Conservation (phyloP, 2,329 filamentous ascomycete genomes). For the Botrytis fragariae region DNA sequence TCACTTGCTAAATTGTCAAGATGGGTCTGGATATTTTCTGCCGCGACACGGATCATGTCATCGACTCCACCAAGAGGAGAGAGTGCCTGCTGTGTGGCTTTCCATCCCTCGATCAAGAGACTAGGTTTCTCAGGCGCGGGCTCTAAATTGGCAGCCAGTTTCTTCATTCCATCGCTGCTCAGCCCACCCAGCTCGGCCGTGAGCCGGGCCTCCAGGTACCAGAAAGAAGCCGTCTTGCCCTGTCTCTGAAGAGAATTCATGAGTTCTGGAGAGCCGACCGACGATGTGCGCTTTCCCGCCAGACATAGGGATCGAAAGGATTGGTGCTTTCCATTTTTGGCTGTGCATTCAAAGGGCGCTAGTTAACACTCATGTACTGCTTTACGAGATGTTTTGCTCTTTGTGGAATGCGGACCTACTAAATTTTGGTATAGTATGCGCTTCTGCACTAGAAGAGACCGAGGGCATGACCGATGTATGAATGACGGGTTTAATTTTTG, state of each 20-base stretch:
- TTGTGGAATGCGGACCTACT: not conserved
- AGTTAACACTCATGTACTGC: not conserved
- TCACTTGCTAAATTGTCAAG: not conserved
- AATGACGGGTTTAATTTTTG: not conserved
- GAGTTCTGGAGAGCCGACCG: not conserved
- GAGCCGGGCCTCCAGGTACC: not conserved
- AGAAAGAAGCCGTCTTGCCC: not conserved
- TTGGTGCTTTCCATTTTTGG: conserved; percentile 5
- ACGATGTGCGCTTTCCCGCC: not conserved
- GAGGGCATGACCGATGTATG: conserved; percentile 11
- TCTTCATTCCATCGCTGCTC: not conserved
- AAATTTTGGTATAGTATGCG: conserved; percentile 2
- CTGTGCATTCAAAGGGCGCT: not conserved
- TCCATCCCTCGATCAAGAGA: not conserved
- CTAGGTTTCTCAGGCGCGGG: not conserved
- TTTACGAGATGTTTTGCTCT: not conserved
- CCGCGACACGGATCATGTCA: not conserved
- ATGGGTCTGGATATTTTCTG: not conserved
- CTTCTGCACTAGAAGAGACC: conserved; percentile 10
- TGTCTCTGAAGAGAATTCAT: conserved; percentile 5
- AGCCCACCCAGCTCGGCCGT: not conserved
- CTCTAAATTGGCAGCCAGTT: not conserved
- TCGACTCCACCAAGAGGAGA: conserved; percentile 1
- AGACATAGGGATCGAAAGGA: conserved; percentile 15
- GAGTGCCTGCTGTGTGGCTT: not conserved